These are phyloP conservation scores for Diaporthe capsici DNA, from an alignment of 2,329 filamentous ascomycete genomes.

Conservation along the genomic window DNA sequence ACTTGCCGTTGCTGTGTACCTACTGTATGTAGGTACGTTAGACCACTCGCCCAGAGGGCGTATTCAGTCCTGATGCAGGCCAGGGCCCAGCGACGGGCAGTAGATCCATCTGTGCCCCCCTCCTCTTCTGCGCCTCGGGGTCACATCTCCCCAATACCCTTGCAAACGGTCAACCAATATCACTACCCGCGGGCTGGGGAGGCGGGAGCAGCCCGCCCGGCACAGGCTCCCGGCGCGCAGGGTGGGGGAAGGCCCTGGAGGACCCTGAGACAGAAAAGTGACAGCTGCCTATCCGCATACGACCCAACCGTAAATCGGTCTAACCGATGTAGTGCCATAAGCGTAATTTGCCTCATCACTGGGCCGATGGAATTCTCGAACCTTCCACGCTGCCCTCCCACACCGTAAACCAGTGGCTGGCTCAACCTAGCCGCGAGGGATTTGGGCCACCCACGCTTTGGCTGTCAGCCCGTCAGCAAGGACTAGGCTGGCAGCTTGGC, in stretches of 20 bases:
- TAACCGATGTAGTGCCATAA: conserved; percentile 43
- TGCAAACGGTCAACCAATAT: conserved; percentile 26
- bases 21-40: not conserved
- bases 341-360: conserved; percentile 17
- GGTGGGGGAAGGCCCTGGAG: conserved; percentile 9
- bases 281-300: conserved; percentile 22
- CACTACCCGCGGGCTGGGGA: conserved; percentile 24
- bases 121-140: not conserved
- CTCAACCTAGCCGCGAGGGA: not conserved
- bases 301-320: conserved; percentile 31
- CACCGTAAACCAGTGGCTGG: conserved; percentile 41
- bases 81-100: conserved; percentile 1
- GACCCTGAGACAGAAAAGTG: conserved; percentile 5
- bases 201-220: conserved; percentile 27
- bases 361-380: conserved; percentile 57
- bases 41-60: not conserved
- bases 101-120: not conserved
- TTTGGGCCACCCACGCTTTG: not conserved
- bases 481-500: not conserved
- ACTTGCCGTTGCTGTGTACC: conserved; percentile 11
- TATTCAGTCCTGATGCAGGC: not conserved
- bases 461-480: not conserved
- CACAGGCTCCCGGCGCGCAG: conserved; percentile 10
- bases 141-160: conserved; percentile 11
- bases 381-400: conserved; percentile 55